Base-by-base conservation (phyloP, 2,329 filamentous ascomycete genomes). In the Alternaria infectoria region DNA sequence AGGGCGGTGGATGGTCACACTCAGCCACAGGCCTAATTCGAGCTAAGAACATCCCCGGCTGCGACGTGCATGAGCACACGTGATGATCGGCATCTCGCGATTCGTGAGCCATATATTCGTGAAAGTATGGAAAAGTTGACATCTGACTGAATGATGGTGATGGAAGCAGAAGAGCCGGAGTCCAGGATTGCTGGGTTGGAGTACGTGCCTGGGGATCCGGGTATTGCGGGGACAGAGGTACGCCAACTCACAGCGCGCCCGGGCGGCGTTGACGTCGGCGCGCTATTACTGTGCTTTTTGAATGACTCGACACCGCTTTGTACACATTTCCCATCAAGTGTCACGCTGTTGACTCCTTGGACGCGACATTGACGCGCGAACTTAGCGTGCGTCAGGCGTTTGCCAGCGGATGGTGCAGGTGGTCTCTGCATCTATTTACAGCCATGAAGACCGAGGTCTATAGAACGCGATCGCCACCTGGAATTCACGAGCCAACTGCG, bases 31-130 rank as follows among this genome's bases (percentile, higher is more conserved):
- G 59, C 56, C 61, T 61, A 49, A 57, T 54, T 57, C 45, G 64
- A 67, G 70, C 68, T 67, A 70, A 67, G 54, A 50, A 13, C 21
- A 52, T 52, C 54, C 66, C 61, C 60, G 64, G 55, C 46, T 55
- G 58, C 65, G 61, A 64, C 64, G 59, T 69, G 69, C 74, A 72
- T 64, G 62, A 69, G 73, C 71, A 77, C 75, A 75, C 76, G 75
- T 46, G 64, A 69, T 56, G 43, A 52, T 64, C 66, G 19, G 23
- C 59, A 54, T 40, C 61, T 36, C 50, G 59, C 57, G 26, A 28
- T 57, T 60, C 21, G 40, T 61, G 23, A 23, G 19, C 12, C 45
- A 49, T 28, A 19, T 12, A 9, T 21, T 46, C 23, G 51, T 36
- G 28, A 45, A 61, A 32, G 11, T 43, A 57, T 1, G 17, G 4